These are phyloP conservation scores for Nigrograna mackinnonii DNA, from an alignment of 2,329 filamentous ascomycete species.

Conservation along the genomic window DNA sequence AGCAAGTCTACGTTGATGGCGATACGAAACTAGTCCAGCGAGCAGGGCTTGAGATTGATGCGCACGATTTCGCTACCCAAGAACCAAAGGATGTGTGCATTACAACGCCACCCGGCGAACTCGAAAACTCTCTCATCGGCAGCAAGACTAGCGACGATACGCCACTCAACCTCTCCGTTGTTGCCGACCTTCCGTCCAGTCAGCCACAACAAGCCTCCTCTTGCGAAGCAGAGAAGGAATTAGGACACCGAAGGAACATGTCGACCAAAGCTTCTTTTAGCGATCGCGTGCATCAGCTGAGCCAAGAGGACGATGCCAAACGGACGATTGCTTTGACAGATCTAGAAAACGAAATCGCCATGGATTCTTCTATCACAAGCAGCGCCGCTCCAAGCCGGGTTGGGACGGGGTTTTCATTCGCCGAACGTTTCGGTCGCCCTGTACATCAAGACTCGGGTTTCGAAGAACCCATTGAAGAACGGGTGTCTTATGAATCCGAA, in stretches of 20 bases:
- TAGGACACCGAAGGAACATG: conserved; percentile 17
- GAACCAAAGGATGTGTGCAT: conserved; percentile 40
- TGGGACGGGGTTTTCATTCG: conserved; percentile 22
- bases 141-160: conserved; percentile 28
- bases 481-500: conserved; percentile 25
- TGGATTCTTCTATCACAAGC: conserved; percentile 28
- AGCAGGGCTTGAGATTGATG: conserved; percentile 29
- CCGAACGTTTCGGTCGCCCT: conserved; percentile 28
- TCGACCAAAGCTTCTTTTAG: conserved; percentile 36
- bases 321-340: conserved; percentile 28
- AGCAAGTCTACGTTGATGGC: conserved; percentile 43
- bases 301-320: conserved; percentile 15
- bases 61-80: conserved; percentile 33
- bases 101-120: conserved; percentile 33
- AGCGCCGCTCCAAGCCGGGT: conserved; percentile 8
- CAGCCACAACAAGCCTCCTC: conserved; percentile 1
- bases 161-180: conserved; percentile 24
- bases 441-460: conserved; percentile 42
- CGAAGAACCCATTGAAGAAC: conserved; percentile 23
- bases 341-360: conserved; percentile 33
- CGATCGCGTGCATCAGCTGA: conserved; percentile 35
- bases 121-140: conserved; percentile 29
- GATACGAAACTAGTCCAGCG: conserved; percentile 41
- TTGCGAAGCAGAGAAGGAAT: conserved; percentile 1
- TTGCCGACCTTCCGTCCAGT: conserved; percentile 21